Percentiles rank a stretch among this genome's conserved stretches.
Evolutionary conservation across 208 protist genomes (phyloP).

Genomic region (Leptomonas pyrrhocoris): DNA sequence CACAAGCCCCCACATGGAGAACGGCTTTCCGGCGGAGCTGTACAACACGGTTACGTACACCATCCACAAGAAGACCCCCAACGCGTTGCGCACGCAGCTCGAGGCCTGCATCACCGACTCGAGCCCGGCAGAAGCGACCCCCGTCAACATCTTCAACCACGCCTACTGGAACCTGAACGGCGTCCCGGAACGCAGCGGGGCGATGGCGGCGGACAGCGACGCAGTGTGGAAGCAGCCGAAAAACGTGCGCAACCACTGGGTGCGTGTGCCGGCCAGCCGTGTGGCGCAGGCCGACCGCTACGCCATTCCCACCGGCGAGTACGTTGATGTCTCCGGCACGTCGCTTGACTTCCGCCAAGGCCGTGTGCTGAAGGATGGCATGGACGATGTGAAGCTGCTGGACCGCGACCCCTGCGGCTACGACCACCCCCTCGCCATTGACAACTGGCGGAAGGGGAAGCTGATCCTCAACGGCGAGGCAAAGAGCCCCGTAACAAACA

Average conservation of each 20-base stretch:
- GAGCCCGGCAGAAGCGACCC: conserved; percentile 47
- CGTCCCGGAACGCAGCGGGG: conserved; percentile 38
- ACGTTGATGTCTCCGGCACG: conserved; percentile 23
- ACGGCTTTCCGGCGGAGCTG: conserved; percentile 54
- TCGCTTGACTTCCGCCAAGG: conserved; percentile 45
- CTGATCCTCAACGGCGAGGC: conserved; percentile 43
- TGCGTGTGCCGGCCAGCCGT: conserved; percentile 36
- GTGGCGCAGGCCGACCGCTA: conserved; percentile 34
- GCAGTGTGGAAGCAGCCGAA: conserved; percentile 22
- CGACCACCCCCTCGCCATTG: conserved; percentile 18
- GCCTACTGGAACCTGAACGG: conserved; percentile 79
- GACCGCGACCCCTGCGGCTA: conserved; percentile 57
- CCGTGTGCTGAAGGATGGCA: conserved; percentile 37
- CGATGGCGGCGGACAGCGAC: no score
- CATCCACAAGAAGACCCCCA: conserved; percentile 34
- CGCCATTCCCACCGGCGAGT: conserved; percentile 47
- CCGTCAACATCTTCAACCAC: conserved; percentile 65
- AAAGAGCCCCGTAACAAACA: conserved; percentile 47
- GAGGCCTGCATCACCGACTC: conserved; percentile 43
- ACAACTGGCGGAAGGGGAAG: conserved; percentile 13
- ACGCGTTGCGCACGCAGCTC: conserved; percentile 39
- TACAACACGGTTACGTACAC: conserved; percentile 42
- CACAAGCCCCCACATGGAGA: conserved; percentile 59
- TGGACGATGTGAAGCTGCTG: conserved; percentile 27
- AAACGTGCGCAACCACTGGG: conserved; percentile 42